These are phyloP conservation scores for Syncephalastrum contaminatum DNA, from an alignment of 371 early-diverging fungal genomes.

Conservation along the genomic window DNA sequence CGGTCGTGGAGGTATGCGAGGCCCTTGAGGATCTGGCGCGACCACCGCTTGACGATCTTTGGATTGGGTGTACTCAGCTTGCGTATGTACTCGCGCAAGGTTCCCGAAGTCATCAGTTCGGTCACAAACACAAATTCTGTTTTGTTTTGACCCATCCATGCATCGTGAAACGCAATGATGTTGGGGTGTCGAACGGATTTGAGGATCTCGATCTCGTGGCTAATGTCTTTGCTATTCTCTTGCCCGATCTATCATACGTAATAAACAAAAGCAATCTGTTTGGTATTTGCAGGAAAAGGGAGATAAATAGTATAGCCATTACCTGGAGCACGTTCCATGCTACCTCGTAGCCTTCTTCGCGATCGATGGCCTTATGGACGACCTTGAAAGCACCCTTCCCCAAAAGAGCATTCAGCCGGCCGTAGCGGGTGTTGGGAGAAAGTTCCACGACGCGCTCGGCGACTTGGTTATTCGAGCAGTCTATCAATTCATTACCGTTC, in stretches of 20 bases:
- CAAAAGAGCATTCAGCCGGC: conserved; percentile 55
- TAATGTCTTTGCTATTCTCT: conserved; percentile 70
- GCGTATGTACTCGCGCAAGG: conserved; percentile 69
- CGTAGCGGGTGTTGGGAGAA: conserved; percentile 71
- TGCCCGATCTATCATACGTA: conserved; percentile 43
- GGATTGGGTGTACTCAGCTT: conserved; percentile 65
- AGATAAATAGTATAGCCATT: conserved; percentile 38
- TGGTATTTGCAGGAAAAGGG: conserved; percentile 52
- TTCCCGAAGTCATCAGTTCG: conserved; percentile 94
- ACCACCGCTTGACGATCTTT: conserved; percentile 81
- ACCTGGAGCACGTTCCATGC: conserved; percentile 87
- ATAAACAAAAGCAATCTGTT: conserved; percentile 16
- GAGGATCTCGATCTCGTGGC: conserved; percentile 80
- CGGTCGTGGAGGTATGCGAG: conserved; percentile 83
- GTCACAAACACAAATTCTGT: conserved; percentile 86
- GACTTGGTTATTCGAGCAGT: conserved; percentile 47
- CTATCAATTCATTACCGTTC: conserved; percentile 25
- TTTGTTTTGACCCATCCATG: conserved; percentile 65
- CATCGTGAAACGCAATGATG: conserved; percentile 85
- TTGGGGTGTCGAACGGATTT: conserved; percentile 82
- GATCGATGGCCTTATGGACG: conserved; percentile 90
- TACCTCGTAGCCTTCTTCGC: conserved; percentile 90
- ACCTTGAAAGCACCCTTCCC: conserved; percentile 87
- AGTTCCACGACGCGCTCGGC: conserved; percentile 69
- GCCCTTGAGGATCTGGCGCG: conserved; percentile 82